A percentile compares a stretch with the other conserved stretches of the same genome.
These are phyloP conservation scores for Ustulina deusta DNA, from an alignment of 2,329 filamentous ascomycete species.

Conservation along the genomic window DNA sequence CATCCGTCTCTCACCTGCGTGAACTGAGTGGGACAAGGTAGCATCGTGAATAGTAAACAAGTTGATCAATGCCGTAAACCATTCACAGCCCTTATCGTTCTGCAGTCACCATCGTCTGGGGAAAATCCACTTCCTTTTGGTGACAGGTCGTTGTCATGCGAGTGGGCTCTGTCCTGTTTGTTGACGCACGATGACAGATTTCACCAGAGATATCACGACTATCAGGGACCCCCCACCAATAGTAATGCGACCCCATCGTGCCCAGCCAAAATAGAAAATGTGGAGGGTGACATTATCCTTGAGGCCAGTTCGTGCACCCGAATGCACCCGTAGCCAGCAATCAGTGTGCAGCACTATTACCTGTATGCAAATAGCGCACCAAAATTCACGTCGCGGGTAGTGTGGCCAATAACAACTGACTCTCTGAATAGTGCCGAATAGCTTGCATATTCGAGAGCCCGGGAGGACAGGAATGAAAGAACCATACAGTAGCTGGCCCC, in stretches of 20 bases:
- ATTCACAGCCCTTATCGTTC: conserved; percentile 29
- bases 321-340: conserved; percentile 20
- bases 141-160: conserved; percentile 28
- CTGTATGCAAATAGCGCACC: conserved; percentile 25
- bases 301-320: conserved; percentile 22
- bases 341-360: conserved; percentile 6
- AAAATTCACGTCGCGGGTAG: conserved; percentile 13
- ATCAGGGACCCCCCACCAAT: conserved; percentile 19
- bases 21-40: conserved; percentile 29
- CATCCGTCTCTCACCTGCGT: conserved; percentile 15
- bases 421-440: conserved; percentile 8
- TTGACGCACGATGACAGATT: conserved; percentile 32
- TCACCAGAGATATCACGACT: conserved; percentile 10
- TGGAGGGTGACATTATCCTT: conserved; percentile 23
- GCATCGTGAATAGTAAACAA: conserved; percentile 34
- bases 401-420: conserved; percentile 15
- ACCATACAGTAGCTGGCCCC: conserved; percentile 29
- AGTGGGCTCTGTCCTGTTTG: conserved; percentile 10
- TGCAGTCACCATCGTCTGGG: conserved; percentile 35
- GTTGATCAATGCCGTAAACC: conserved; percentile 13
- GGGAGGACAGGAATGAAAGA: conserved; percentile 17
- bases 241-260: conserved; percentile 11
- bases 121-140: conserved; percentile 27
- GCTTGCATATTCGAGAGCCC: conserved; percentile 14
- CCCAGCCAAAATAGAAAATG: conserved; percentile 6